Percentiles rank a stretch among this genome's conserved stretches.
Conservation (phyloP, 1,284 basidiomycete species). For the Leccinum pseudoinsigne region DNA sequence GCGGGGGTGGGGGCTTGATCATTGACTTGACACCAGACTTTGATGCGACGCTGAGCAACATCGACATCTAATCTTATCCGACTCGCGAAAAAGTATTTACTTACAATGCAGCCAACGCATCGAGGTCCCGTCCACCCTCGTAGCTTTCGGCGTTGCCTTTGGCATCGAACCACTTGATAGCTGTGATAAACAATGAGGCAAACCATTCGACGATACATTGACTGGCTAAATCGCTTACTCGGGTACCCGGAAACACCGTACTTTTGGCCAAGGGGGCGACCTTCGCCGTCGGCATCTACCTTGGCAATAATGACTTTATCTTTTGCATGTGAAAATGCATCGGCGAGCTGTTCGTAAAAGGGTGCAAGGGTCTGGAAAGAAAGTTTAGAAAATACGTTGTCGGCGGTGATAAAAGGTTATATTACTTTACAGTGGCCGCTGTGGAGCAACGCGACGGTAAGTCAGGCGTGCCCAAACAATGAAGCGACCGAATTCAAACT, state of each 20-base stretch:
- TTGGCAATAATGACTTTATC: conserved; percentile 91
- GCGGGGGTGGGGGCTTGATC: conserved; percentile 83
- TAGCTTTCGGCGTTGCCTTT: conserved; percentile 72
- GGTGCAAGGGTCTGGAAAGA: conserved; percentile 76
- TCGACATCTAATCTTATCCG: conserved; percentile 2
- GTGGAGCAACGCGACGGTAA: conserved; percentile 6
- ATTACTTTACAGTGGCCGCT: conserved; percentile 83
- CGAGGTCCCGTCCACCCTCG: conserved; percentile 79
- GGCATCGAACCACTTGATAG: conserved; percentile 88
- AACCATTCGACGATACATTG: background rate
- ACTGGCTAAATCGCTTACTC: conserved; percentile 50
- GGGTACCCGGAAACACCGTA: conserved; percentile 87
- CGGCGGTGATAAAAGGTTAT: background rate
- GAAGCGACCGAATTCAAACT: conserved; percentile 27
- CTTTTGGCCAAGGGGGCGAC: conserved; percentile 69
- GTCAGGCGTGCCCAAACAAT: background rate
- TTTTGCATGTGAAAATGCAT: conserved; percentile 76
- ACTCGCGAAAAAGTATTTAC: conserved; percentile 26
- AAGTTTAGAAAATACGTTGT: conserved; percentile 5
- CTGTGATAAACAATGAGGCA: conserved; percentile 40
- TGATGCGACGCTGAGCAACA: conserved; percentile 56
- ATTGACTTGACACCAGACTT: conserved; percentile 83
- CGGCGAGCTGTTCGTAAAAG: conserved; percentile 85
- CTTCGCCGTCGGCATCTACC: conserved; percentile 89
- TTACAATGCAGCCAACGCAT: conserved; percentile 75